Base-by-base conservation (phyloP, 495 filamentous ascomycete genomes). In the Cercophora samala region DNA sequence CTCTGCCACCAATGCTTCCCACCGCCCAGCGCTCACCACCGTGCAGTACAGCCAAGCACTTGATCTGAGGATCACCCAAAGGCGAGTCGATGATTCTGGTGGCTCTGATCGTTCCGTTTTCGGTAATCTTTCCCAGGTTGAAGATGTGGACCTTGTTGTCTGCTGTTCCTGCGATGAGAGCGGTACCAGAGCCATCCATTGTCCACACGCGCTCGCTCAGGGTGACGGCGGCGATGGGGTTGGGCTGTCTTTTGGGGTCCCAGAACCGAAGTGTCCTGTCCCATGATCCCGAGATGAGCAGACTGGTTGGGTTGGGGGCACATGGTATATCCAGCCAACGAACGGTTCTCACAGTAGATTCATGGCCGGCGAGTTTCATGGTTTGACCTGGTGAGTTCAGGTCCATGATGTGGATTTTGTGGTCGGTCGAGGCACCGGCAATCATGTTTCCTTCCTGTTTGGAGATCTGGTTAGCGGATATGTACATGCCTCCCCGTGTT, bases 181-280 rank as follows among this genome's bases (percentile, higher is more conserved):
- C 79, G 65, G 89, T 86, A 71, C 90, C 86, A 70, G 88, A 86
- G 19, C 91, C 88, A 76, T 97, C 93, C 86, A 97, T 90, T 32
- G 87, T 86, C 81, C 96, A 97, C 58, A 97, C 84, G 60, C 93
- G 88, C 70, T 97, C 92, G 66, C 89, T 88, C 68, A 88, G 89
- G 22, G 85, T 78, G 3, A 97, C 69, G 8, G 80, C 80, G 5
- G 84, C 90, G 60, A 90, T 86, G 13, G 92, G 86, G 2, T 63
- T 70, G 15, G 76, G 82, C 64, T 86, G 82, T 60, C 91, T 86
- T 25, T 46, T 46, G 4, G 94, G 74, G 76, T 97, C 93, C 92
- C 93, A 97, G 82, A 93, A 96, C 74, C 92, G 93, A 74, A 97
- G 78, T 3, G 88, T 93, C 78, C 91, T 93, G 79, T 97, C 93